Evolutionary conservation across 257 asterid species (phyloP).

Genomic region (Cinchona pubescens): DNA sequence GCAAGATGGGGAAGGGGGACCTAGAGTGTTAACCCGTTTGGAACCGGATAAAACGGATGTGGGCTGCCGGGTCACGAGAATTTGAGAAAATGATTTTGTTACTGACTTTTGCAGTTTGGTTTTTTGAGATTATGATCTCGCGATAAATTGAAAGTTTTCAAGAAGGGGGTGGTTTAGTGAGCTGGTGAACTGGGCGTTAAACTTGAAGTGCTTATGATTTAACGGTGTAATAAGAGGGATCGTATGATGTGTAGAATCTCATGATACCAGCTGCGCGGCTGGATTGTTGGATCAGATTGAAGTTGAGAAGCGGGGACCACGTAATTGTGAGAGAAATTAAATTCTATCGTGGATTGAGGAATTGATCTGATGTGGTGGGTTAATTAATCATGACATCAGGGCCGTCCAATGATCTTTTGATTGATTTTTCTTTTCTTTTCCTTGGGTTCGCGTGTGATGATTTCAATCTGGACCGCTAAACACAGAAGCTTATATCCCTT

Average conservation of each 20-base stretch:
- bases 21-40: no score
- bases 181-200: no score
- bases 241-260: conserved; percentile 27
- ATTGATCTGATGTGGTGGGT: conserved; percentile 36
- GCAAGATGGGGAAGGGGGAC: no score
- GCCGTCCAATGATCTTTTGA: conserved; percentile 35
- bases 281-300: conserved; percentile 33
- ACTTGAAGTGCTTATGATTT: conserved; percentile 9
- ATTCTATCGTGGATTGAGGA: neutral
- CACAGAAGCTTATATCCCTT: no score
- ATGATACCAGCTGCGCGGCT: conserved; percentile 51
- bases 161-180: no score
- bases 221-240: neutral
- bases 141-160: neutral
- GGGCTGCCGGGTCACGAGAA: conserved; percentile 12
- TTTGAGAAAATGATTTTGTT: neutral
- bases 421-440: neutral
- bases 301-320: conserved; percentile 40
- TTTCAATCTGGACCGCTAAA: no score
- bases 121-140: neutral
- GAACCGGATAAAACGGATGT: conserved; percentile 40
- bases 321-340: neutral
- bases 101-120: neutral
- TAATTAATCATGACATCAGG: conserved; percentile 27
- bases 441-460: no score